Evolutionary conservation across 2,329 filamentous ascomycete species (phyloP), one percentile per base, ranked within the genome.

Genomic region (Paracorniculantispora psalliotae): DNA sequence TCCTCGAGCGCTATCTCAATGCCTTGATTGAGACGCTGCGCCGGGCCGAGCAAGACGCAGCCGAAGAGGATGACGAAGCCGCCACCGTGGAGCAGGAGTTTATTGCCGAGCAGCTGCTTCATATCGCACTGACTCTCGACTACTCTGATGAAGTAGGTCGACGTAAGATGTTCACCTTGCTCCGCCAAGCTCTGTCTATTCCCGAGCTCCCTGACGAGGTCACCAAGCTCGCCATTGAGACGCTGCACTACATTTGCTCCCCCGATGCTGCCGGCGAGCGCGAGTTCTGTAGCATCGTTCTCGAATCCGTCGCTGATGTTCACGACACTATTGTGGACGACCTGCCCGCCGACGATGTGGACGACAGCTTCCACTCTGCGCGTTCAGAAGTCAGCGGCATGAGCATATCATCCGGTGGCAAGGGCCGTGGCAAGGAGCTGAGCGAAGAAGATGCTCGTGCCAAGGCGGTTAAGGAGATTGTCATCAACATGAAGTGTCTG

Each of bases 401-500:
- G 55, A 81, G 78, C 57, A 85, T 82, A 44, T 78, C 82, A 25
- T 80, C 78, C 10, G 72, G 71, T 43, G 72, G 72, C 51, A 79
- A 78, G 66, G 57, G 49, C 8, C 73, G 73, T 33, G 69, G 68
- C 13, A 75, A 72, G 50, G 78, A 79, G 58, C 66, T 83, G 59
- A 82, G 77, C 53, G 85, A 88, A 59, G 88, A 90, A 65, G 84
- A 87, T 63, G 83, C 84, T 10, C 81, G 84, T 65, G 81, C 83
- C 49, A 96, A 92, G 75, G 91, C 90, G 1, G 85, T 97, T 64
- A 87, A 85, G 64, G 92, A 97, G 74, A 94, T 97, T 69, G 87
- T 97, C 78, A 89, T 97, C 72, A 97, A 97, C 78, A 92, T 97
- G 85, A 97, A 97, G 76, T 97, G 94, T 72, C 81, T 99, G 62